Conservation (phyloP, 345 rosid genomes). For the Acer campestre region DNA sequence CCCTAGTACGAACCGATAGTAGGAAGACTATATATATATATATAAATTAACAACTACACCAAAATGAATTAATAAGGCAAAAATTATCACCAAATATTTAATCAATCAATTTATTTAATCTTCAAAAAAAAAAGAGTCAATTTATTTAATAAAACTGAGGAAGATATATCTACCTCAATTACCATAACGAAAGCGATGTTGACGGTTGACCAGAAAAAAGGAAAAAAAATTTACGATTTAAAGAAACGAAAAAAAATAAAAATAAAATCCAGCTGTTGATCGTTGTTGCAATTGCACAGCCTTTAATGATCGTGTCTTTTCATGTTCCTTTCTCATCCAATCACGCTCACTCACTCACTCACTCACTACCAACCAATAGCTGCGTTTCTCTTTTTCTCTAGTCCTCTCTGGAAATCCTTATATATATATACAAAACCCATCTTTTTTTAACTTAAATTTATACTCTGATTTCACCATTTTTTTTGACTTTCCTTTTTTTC, state of each 20-base stretch:
- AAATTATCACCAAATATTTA: too few species aligned
- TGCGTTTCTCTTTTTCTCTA: not conserved
- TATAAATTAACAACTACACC: too few species aligned
- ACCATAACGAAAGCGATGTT: not conserved
- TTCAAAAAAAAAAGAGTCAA: too few species aligned
- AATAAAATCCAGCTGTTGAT: not conserved
- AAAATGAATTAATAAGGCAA: too few species aligned
- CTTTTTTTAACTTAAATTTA: not conserved
- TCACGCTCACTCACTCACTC: not conserved
- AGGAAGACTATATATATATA: too few species aligned
- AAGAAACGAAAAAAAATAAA: not conserved
- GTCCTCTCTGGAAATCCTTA: not conserved
- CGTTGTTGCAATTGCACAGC: not conserved
- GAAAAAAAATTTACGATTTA: too few species aligned
- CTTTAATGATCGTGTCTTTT: not conserved
- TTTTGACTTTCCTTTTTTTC: not conserved
- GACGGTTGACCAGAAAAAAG: too few species aligned
- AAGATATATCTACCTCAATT: not conserved
- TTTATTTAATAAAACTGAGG: not conserved
- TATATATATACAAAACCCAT: not conserved
- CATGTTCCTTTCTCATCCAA: not conserved
- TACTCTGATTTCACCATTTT: not conserved
- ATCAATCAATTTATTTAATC: not conserved
- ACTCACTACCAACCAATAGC: not conserved
- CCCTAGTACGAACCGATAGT: too few species aligned